These are phyloP conservation scores for Lactarius evosmus DNA, from an alignment of 768 basidiomycete species.

Conservation along the genomic window DNA sequence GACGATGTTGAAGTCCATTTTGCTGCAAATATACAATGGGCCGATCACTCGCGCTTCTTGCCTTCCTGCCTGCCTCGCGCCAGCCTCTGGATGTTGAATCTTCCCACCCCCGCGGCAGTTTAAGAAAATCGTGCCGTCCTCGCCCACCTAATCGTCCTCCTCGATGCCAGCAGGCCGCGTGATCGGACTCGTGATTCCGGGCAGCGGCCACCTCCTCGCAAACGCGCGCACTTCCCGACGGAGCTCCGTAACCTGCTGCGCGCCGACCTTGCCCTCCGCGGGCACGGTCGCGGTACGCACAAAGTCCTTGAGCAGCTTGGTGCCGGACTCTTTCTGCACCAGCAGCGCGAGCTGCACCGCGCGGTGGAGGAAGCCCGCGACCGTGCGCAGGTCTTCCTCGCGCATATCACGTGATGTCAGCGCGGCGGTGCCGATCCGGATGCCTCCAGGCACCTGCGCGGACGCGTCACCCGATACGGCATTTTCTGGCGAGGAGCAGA, in stretches of 20 bases:
- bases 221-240: constrained; percentile 78
- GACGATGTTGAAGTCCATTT: constrained; percentile 31
- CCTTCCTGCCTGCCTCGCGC: too few species aligned
- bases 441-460: constrained; percentile 94
- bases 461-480: constrained; percentile 96
- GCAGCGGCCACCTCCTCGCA: constrained; percentile 87
- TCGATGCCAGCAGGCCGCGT: constrained; percentile 60
- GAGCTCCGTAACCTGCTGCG: constrained; percentile 66
- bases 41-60: not conserved
- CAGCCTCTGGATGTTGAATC: constrained; percentile 27
- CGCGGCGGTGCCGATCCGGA: constrained; percentile 92
- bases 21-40: constrained; percentile 6
- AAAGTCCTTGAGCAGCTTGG: constrained; percentile 95
- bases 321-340: constrained; percentile 92
- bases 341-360: constrained; percentile 85
- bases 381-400: constrained; percentile 80
- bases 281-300: constrained; percentile 71
- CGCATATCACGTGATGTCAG: constrained; percentile 93
- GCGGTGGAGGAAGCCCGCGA: constrained; percentile 91
- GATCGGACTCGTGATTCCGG: constrained; percentile 61
- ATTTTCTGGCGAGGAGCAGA: constrained; percentile 82
- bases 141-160: constrained; percentile 42
- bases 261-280: constrained; percentile 68
- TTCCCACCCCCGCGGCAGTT: constrained; percentile 6
- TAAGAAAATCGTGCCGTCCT: not conserved